phyloP scores from a whole-genome alignment of 176 grass and related monocot genomes.

The Guadua angustifolia region DNA sequence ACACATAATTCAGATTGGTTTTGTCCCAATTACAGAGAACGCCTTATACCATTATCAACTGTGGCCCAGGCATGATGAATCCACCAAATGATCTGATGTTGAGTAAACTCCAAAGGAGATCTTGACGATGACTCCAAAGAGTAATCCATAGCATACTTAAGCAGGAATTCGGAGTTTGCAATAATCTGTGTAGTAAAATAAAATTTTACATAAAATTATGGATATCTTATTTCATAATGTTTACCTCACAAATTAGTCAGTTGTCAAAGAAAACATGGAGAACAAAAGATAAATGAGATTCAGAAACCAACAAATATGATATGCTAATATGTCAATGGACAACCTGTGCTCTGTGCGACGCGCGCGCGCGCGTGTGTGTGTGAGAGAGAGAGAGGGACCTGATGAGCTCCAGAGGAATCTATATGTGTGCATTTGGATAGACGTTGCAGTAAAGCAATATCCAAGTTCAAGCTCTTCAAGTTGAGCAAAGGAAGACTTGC shows the following conservation, averaged over 20 bases:
- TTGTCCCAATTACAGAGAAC: background rate
- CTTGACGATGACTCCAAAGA: slow-evolving; percentile 77
- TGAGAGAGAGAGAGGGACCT: slow-evolving; percentile 44
- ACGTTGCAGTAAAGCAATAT: slow-evolving; percentile 68
- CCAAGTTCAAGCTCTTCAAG: slow-evolving; percentile 81
- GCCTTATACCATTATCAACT: slow-evolving; percentile 69
- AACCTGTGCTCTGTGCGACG: background rate
- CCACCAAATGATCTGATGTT: slow-evolving; percentile 81
- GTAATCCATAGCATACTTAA: slow-evolving; percentile 74
- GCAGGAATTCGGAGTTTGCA: slow-evolving; percentile 43
- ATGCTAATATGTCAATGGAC: background rate
- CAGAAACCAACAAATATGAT: slow-evolving; percentile 18
- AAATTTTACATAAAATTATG: slow-evolving; percentile 13
- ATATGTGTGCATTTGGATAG: slow-evolving; percentile 55
- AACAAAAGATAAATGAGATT: slow-evolving; percentile 11
- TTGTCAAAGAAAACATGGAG: background rate
- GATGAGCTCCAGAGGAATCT: slow-evolving; percentile 54
- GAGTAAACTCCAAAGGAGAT: slow-evolving; percentile 71
- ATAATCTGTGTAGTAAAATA: slow-evolving; percentile 50
- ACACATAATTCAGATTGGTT: background rate
- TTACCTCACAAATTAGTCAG: slow-evolving; percentile 3
- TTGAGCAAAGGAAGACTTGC: slow-evolving; percentile 77
- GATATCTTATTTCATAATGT: background rate
- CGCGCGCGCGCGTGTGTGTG: fast-evolving
- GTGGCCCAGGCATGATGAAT: slow-evolving; percentile 63